Percentiles rank a stretch among this genome's conserved stretches.
Evolutionary conservation across 768 basidiomycete genomes (phyloP).

Genomic region (Collybia mongolica): DNA sequence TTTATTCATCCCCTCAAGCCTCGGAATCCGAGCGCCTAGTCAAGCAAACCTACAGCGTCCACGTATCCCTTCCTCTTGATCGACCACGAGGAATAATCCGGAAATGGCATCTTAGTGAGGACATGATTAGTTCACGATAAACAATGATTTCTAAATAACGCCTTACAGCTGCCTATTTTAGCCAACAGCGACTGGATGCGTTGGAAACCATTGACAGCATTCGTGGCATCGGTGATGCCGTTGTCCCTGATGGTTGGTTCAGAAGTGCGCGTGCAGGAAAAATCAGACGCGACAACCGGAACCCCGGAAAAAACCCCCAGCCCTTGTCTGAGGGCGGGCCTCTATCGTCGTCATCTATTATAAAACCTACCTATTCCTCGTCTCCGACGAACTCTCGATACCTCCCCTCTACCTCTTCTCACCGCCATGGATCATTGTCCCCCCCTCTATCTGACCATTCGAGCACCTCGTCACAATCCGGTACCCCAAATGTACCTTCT

Average conservation of each 20-base stretch:
- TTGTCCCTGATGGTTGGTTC: conserved; percentile 77
- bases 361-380: conserved; percentile 16
- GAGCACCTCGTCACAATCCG: conserved; percentile 35
- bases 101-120: conserved; percentile 85
- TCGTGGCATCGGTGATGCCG: conserved; percentile 60
- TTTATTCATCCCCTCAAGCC: conserved; percentile 29
- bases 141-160: conserved; percentile 22
- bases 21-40: conserved; percentile 64
- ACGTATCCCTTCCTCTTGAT: conserved; percentile 60
- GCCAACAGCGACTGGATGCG: conserved; percentile 69
- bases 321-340: conserved; percentile 24
- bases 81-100: conserved; percentile 51
- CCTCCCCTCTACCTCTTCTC: conserved; percentile 20
- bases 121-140: conserved; percentile 14
- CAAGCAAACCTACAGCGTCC: conserved; percentile 85
- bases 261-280: conserved; percentile 75
- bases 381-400: conserved; percentile 21
- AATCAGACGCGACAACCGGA: conserved; percentile 49
- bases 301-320: conserved; percentile 27
- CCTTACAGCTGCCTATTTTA: conserved; percentile 76
- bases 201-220: conserved; percentile 73
- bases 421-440: conserved; percentile 23
- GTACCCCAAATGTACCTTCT: conserved; percentile 28
- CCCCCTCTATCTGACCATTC: conserved; percentile 30
- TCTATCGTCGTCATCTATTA: no score